Evolutionary conservation across 805 yeast genomes (phyloP).

Genomic region (Zygoascus bituminiphila): DNA sequence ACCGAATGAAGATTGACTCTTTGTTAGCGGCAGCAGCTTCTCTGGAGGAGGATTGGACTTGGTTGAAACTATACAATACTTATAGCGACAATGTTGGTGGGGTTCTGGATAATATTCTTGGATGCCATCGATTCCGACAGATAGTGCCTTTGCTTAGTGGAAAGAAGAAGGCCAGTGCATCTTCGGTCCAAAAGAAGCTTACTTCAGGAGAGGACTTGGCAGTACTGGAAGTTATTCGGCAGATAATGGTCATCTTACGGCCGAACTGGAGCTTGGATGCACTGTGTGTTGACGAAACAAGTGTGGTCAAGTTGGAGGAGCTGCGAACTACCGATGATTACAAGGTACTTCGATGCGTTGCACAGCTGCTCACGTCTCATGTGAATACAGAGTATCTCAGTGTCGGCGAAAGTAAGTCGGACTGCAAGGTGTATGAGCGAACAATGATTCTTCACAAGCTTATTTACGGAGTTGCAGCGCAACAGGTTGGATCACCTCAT

Average conservation of each 20-base stretch:
- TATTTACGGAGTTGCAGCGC: conserved; percentile 4
- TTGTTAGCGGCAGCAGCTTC: conserved; percentile 20
- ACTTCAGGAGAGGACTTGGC: conserved; percentile 21
- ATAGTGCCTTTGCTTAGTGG: conserved; percentile 4
- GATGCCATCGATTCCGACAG: conserved; percentile 16
- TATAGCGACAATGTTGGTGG: conserved; percentile 20
- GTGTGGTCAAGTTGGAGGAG: conserved; percentile 23
- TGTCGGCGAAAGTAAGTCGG: conserved; percentile 12
- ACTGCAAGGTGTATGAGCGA: conserved; percentile 9
- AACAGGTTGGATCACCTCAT: background rate
- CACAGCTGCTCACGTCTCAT: conserved; percentile 13
- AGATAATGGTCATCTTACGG: conserved; percentile 18
- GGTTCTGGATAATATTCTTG: conserved; percentile 21
- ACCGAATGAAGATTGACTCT: conserved; percentile 19
- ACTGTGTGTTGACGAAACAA: conserved; percentile 17
- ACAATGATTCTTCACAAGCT: conserved; percentile 12
- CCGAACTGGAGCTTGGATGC: conserved; percentile 14
- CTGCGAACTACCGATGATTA: conserved; percentile 28
- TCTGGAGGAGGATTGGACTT: conserved; percentile 12
- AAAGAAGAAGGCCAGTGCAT: background rate
- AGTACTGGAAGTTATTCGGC: conserved; percentile 28
- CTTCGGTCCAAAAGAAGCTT: conserved; percentile 4
- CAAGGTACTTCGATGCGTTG: conserved; percentile 21
- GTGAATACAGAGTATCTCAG: conserved; percentile 15
- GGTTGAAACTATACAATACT: conserved; percentile 20